phyloP scores from a whole-genome alignment of 78 protist genomes.

The Pigoraptor vietnamica region DNA sequence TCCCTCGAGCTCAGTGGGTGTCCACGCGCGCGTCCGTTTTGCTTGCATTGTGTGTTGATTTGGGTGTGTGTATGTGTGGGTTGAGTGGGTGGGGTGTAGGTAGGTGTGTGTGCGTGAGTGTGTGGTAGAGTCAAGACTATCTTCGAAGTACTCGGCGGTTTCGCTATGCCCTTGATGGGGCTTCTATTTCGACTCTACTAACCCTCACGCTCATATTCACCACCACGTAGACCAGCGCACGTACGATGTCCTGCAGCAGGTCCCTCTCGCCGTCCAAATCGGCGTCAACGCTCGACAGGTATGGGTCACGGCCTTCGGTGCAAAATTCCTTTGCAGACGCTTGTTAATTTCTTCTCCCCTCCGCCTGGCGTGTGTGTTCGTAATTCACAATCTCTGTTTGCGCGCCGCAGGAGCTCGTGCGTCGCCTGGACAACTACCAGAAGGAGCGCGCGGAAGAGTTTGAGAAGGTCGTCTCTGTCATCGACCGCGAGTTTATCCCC shows the following conservation, averaged over 20 bases:
- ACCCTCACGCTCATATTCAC: not conserved
- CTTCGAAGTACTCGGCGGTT: no score
- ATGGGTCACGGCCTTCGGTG: not conserved
- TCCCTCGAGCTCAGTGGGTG: constrained; percentile 35
- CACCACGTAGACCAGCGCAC: constrained; percentile 31
- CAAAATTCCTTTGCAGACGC: no score
- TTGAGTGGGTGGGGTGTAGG: no score
- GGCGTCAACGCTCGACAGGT: constrained; percentile 36
- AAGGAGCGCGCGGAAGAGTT: constrained; percentile 27
- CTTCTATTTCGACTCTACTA: no score
- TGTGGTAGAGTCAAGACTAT: no score
- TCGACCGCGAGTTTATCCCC: constrained; percentile 45
- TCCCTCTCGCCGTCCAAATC: constrained; percentile 55
- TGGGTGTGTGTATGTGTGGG: no score
- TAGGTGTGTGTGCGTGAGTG: no score
- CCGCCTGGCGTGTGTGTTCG: no score
- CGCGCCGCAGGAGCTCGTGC: constrained; percentile 47
- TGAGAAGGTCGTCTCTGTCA: constrained; percentile 22
- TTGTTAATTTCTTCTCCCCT: no score
- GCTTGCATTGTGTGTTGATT: not conserved
- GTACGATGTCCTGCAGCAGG: constrained; percentile 34
- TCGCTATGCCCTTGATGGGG: no score
- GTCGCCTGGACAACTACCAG: constrained; percentile 53
- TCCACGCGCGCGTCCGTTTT: no score
- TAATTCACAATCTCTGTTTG: no score